Evolutionary conservation across 108 stramenopile species (phyloP).

Genomic region (Skeletonema potamos): DNA sequence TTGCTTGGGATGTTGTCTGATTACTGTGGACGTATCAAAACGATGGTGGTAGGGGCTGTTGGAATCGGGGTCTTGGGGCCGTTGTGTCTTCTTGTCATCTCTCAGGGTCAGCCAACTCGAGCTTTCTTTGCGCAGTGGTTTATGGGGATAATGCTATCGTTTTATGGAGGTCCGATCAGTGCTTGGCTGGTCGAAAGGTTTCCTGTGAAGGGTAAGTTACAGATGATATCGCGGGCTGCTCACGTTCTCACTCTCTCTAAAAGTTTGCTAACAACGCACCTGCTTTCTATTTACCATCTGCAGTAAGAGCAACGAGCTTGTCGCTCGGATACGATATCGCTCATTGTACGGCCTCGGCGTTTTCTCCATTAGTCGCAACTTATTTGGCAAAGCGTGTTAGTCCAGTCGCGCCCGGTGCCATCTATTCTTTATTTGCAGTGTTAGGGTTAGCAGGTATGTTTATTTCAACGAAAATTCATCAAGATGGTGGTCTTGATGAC

Average conservation of each 20-base stretch:
- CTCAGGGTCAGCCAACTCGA: slow-evolving; percentile 28
- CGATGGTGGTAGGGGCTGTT: slow-evolving; percentile 53
- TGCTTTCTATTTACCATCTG: slow-evolving; percentile 8
- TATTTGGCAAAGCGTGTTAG: slow-evolving; percentile 48
- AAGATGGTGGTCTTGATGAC: slow-evolving; percentile 2
- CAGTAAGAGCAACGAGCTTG: slow-evolving; percentile 55
- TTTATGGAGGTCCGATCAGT: slow-evolving; percentile 64
- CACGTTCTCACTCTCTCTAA: no score
- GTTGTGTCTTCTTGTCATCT: slow-evolving; percentile 43
- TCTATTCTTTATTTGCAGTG: slow-evolving; percentile 50
- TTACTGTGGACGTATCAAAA: slow-evolving; percentile 39
- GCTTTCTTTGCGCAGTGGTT: slow-evolving; percentile 58
- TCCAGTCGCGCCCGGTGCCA: slow-evolving; percentile 42
- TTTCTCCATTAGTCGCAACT: slow-evolving; percentile 64
- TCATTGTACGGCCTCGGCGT: slow-evolving; percentile 61
- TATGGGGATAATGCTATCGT: slow-evolving; percentile 52
- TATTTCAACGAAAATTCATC: slow-evolving; percentile 1
- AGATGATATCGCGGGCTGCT: no score
- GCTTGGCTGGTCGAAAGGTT: slow-evolving; percentile 75
- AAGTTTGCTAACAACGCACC: no score
- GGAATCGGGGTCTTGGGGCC: slow-evolving; percentile 51
- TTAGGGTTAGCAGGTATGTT: background rate
- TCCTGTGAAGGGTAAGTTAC: background rate
- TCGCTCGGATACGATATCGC: slow-evolving; percentile 68
- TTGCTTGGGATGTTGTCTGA: slow-evolving; percentile 60